Conservation (phyloP, 2,329 filamentous ascomycete genomes). For the Bipolaris cookei region DNA sequence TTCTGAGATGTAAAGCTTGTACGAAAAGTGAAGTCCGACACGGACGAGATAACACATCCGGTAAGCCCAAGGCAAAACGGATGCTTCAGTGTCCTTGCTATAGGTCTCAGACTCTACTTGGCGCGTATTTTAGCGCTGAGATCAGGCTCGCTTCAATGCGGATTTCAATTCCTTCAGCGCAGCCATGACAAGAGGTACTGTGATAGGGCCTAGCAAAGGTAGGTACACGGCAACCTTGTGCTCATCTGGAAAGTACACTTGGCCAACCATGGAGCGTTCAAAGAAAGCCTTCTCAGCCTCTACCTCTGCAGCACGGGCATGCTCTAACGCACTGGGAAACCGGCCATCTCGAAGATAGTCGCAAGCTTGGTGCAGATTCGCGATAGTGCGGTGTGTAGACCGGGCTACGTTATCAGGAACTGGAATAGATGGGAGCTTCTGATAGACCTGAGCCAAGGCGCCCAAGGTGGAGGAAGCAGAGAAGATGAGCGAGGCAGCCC, state of each 20-base stretch:
- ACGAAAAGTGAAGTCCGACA: neutral
- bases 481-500: constrained; percentile 81
- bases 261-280: constrained; percentile 98
- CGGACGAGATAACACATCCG: neutral
- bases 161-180: constrained; percentile 71
- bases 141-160: constrained; percentile 28
- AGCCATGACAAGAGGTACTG: constrained; percentile 85
- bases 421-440: constrained; percentile 83
- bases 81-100: neutral
- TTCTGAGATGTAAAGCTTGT: neutral
- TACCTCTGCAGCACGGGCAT: constrained; percentile 82
- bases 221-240: constrained; percentile 97
- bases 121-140: neutral
- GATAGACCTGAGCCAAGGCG: constrained; percentile 83
- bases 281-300: constrained; percentile 96
- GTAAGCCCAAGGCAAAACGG: neutral
- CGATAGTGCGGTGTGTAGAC: constrained; percentile 79
- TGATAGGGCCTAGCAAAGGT: constrained; percentile 86
- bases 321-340: constrained; percentile 72
- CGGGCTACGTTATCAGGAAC: constrained; percentile 87
- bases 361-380: constrained; percentile 79
- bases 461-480: constrained; percentile 92
- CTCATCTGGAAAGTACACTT: constrained; percentile 98
- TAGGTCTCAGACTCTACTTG: neutral
- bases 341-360: constrained; percentile 67